phyloP scores from a whole-genome alignment of 108 stramenopile genomes.

The Cyclostephanos invisitatus region DNA sequence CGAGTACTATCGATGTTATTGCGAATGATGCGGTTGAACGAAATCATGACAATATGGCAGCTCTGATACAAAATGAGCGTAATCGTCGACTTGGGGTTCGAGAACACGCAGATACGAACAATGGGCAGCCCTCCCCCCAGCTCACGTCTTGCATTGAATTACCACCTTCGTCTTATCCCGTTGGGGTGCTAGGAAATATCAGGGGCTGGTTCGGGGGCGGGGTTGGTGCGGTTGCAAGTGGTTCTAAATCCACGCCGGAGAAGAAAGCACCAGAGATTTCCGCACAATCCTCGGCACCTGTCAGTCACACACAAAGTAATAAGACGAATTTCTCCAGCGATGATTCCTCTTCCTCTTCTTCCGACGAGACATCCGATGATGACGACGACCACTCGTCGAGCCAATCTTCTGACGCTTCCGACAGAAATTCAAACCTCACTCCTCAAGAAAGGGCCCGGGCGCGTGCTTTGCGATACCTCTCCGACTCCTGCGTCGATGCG shows the following conservation, averaged over 20 bases:
- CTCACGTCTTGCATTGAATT: not conserved
- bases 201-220: slow-evolving; percentile 45
- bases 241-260: too few relatives aligned
- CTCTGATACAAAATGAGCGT: slow-evolving; percentile 37
- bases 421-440: slow-evolving; percentile 9
- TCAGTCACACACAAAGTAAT: slow-evolving; percentile 4
- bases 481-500: slow-evolving; percentile 48
- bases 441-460: slow-evolving; percentile 35
- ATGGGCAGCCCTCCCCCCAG: not conserved
- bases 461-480: slow-evolving; percentile 40
- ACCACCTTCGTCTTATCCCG: slow-evolving; percentile 4
- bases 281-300: slow-evolving; percentile 2
- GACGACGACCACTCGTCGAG: slow-evolving; percentile 13
- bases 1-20: not conserved
- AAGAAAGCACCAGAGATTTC: not conserved
- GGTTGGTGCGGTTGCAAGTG: not conserved
- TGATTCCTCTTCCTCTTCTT: slow-evolving; percentile 17
- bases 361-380: slow-evolving; percentile 19
- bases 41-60: slow-evolving; percentile 19
- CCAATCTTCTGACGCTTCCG: slow-evolving; percentile 4
- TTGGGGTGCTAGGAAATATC: slow-evolving; percentile 34
- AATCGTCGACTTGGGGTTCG: slow-evolving; percentile 39
- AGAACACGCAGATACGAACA: not conserved
- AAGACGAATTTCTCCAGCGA: not conserved
- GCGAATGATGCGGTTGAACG: slow-evolving; percentile 1